Evolutionary conservation across 1,139 yeast species (phyloP).

Genomic region (Geotrichum restrictum): DNA sequence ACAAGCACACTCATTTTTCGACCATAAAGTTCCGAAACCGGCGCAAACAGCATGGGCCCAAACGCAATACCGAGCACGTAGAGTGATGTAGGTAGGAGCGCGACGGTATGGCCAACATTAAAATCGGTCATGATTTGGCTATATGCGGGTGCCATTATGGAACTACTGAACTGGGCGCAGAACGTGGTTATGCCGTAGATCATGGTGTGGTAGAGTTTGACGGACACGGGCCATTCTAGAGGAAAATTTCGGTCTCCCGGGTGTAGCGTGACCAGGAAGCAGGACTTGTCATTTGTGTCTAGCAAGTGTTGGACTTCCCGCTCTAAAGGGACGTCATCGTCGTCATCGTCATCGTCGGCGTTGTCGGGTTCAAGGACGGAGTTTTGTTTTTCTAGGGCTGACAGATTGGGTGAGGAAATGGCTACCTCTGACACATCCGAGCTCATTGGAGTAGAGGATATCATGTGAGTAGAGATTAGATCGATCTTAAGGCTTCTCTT

Average conservation of each 20-base stretch:
- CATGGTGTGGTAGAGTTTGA: constrained; percentile 40
- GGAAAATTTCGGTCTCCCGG: constrained; percentile 24
- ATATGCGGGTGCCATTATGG: constrained; percentile 7
- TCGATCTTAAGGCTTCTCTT: too few relatives aligned
- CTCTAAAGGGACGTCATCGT: background rate
- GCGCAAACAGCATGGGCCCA: constrained; percentile 54
- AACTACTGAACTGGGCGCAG: constrained; percentile 41
- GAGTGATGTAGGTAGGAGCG: constrained; percentile 51
- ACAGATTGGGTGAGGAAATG: too few relatives aligned
- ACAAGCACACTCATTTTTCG: constrained; percentile 53
- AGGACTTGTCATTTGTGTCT: background rate
- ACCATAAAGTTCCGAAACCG: constrained; percentile 48
- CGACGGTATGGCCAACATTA: constrained; percentile 56
- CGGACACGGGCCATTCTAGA: constrained; percentile 35
- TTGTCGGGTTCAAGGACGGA: too few relatives aligned
- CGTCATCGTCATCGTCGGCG: background rate
- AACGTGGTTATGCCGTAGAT: constrained; percentile 44
- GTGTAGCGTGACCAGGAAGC: constrained; percentile 1
- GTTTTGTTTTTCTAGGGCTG: too few relatives aligned
- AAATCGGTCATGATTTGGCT: constrained; percentile 37
- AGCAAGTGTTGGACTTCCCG: background rate
- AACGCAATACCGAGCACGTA: constrained; percentile 57
- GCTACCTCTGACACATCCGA: too few relatives aligned
- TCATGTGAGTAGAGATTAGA: too few relatives aligned
- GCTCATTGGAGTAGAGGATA: too few relatives aligned